Base-by-base conservation (phyloP, 306 rosid genomes). In the Herpetospermum pedunculosum region DNA sequence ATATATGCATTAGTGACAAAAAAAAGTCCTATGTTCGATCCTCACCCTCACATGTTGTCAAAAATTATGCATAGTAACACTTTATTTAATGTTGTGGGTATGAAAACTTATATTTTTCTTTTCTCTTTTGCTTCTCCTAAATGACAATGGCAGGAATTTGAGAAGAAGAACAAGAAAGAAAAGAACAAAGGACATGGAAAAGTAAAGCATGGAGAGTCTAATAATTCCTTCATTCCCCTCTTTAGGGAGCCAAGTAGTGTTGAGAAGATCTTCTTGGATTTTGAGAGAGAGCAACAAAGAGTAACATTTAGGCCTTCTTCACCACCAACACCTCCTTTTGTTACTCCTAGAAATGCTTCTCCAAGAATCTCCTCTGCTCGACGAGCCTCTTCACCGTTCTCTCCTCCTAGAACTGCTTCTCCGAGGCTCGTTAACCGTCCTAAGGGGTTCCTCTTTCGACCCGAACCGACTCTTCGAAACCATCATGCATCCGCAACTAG, bases 201-300 rank as follows among this genome's bases (percentile, higher is more conserved):
- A 80, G 71, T 78, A 78, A 88, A 68, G 82, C 86, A 84, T 89
- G 99, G 87, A 81, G 97, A 95, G 80, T 78, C 87, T 70, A 91
- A 84, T 73, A 91, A 84, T 74, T 89, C 96, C 15, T 85, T 95
- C 83, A 95, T 91, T 79, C 99, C 97, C 18, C 84, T 88, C 74
- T 91, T 91, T 72, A 89, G 96, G 79, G 92, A 88, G 85, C 97
- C 99, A 13, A 95, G 99, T 79, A 95, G 99, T 79, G 84, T 95
- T 49, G 99, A 95, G 85, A 95, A 95, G 78, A 95, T 91, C 75
- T 95, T 95, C 60, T 87, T 94, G 44, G 99, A 95, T 73, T 95
- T 87, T 30, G 99, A 95, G 73, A 91, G 92, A 75, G 99, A 91
- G 85, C 99, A 95, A 65, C 96, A 95, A 70, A 70, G 81, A 53